Evolutionary conservation across 257 asterid genomes (phyloP).

Genomic region (Ehretia macrophylla): DNA sequence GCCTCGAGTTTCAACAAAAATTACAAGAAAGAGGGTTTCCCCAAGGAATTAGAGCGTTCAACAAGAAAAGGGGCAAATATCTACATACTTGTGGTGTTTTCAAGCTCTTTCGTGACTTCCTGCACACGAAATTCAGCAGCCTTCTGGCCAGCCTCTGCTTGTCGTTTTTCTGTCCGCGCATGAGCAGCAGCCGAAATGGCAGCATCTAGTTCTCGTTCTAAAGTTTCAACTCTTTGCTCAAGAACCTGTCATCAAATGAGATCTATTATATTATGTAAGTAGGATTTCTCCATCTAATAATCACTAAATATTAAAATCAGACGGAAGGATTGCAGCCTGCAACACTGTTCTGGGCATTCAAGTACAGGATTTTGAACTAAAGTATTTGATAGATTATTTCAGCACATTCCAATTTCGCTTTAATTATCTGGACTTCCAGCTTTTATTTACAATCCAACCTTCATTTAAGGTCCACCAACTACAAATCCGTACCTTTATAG

Average conservation of each 20-base stretch:
- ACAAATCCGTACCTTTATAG: too few species aligned
- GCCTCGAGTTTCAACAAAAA: too few species aligned
- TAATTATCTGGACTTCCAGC: too few species aligned
- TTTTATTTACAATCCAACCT: too few species aligned
- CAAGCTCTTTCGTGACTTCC: conserved; percentile 81
- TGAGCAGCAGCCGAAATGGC: conserved; percentile 96
- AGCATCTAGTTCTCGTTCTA: conserved; percentile 88
- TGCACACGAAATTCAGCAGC: conserved; percentile 80
- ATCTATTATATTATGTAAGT: not conserved
- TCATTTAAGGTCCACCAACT: too few species aligned
- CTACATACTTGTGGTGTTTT: conserved; percentile 83
- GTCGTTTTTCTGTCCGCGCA: conserved; percentile 89
- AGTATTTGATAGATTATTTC: too few species aligned
- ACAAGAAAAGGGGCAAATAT: conserved; percentile 1
- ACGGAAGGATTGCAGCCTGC: too few species aligned
- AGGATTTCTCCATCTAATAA: not conserved
- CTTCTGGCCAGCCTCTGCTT: conserved; percentile 86
- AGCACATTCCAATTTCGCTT: too few species aligned
- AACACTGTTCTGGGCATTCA: too few species aligned
- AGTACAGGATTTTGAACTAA: too few species aligned
- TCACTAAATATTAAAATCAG: not conserved
- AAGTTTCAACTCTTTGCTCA: conserved; percentile 88
- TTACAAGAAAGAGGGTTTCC: too few species aligned
- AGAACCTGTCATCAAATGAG: conserved; percentile 56
- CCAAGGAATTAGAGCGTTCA: not conserved